phyloP scores from a whole-genome alignment of 768 basidiomycete species.

The Lactifluus rugatus region DNA sequence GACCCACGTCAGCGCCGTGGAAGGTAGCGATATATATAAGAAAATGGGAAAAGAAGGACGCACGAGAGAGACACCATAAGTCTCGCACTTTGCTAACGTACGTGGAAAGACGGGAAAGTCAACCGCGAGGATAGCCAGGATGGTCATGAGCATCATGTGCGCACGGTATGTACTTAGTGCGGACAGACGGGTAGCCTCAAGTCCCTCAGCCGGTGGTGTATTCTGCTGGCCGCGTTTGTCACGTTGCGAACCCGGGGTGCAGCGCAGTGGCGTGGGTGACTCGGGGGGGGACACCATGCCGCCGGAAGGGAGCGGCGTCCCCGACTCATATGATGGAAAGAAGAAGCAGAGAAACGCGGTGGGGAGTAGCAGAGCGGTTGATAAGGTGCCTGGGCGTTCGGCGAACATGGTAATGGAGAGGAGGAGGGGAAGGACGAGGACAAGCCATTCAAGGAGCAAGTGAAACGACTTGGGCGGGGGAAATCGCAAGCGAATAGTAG shows the following conservation, averaged over 20 bases:
- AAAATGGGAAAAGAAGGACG: constrained; percentile 21
- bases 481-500: constrained; percentile 43
- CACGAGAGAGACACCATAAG: constrained; percentile 90
- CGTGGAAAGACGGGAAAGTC: constrained; percentile 93
- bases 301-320: constrained; percentile 46
- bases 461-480: constrained; percentile 32
- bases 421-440: constrained; percentile 66
- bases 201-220: neutral
- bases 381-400: constrained; percentile 42
- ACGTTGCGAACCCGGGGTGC: constrained; percentile 1
- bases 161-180: constrained; percentile 83
- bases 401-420: constrained; percentile 75
- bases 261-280: constrained; percentile 11
- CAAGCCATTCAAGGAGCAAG: constrained; percentile 52
- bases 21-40: neutral
- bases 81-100: constrained; percentile 82
- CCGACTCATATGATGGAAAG: constrained; percentile 33
- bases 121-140: constrained; percentile 86
- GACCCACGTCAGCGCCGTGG: neutral
- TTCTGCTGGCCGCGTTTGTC: neutral
- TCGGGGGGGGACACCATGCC: constrained; percentile 21
- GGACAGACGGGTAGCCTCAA: constrained; percentile 39
- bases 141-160: constrained; percentile 92
- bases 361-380: constrained; percentile 38
- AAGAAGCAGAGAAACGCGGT: constrained; percentile 35